phyloP scores from a whole-genome alignment of 2,329 filamentous ascomycete genomes.

The Penicillium janthinellum region DNA sequence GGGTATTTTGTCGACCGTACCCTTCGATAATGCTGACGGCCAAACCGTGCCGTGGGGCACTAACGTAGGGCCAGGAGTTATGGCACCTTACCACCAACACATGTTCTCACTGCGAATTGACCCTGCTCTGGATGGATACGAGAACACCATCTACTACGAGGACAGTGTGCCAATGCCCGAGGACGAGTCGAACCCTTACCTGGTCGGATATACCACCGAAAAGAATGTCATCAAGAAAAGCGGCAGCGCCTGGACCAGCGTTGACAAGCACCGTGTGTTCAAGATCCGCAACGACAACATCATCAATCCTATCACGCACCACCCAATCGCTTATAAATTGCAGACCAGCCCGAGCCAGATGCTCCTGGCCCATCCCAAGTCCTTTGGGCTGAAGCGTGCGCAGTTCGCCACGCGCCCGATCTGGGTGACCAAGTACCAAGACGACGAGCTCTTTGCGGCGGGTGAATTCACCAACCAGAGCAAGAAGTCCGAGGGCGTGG shows the following conservation, averaged over 20 bases:
- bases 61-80: slow-evolving; percentile 68
- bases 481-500: slow-evolving; percentile 56
- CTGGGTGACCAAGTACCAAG: slow-evolving; percentile 57
- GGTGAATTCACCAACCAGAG: slow-evolving; percentile 57
- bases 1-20: slow-evolving; percentile 67
- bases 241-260: slow-evolving; percentile 56
- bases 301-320: slow-evolving; percentile 50
- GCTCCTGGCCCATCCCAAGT: slow-evolving; percentile 50
- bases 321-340: slow-evolving; percentile 55
- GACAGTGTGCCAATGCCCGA: slow-evolving; percentile 56
- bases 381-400: slow-evolving; percentile 50
- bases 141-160: slow-evolving; percentile 58
- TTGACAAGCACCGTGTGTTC: slow-evolving; percentile 51
- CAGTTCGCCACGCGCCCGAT: slow-evolving; percentile 57
- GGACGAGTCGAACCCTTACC: slow-evolving; percentile 61
- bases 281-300: slow-evolving; percentile 55
- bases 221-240: slow-evolving; percentile 54
- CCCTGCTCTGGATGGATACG: slow-evolving; percentile 60
- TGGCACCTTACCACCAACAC: slow-evolving; percentile 73
- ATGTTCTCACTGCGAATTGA: slow-evolving; percentile 71
- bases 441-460: slow-evolving; percentile 55
- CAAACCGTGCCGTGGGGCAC: slow-evolving; percentile 68
- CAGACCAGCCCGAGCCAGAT: slow-evolving; percentile 52
- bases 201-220: slow-evolving; percentile 62
- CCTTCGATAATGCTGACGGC: slow-evolving; percentile 63